Percentiles rank a stretch among this genome's conserved stretches.
phyloP scores from a whole-genome alignment of 2,329 filamentous ascomycete species.

The Talaromyces piceae region DNA sequence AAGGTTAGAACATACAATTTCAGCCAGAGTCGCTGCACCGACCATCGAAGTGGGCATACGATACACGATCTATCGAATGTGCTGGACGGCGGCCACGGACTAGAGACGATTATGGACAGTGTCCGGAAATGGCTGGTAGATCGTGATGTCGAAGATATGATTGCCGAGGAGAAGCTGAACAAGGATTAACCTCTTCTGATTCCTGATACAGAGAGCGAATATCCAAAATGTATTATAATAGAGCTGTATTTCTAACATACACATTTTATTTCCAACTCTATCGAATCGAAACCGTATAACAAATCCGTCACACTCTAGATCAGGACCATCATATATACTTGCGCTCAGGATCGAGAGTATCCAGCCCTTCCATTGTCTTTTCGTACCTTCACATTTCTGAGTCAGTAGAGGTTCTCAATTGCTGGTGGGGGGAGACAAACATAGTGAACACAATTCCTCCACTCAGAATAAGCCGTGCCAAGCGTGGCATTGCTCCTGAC shows the following conservation, averaged over 20 bases:
- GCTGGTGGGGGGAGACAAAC: slow-evolving; percentile 34
- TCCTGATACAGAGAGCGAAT: background rate
- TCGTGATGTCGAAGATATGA: slow-evolving; percentile 64
- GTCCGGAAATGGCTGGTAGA: slow-evolving; percentile 69
- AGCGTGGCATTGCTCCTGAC: slow-evolving; percentile 81
- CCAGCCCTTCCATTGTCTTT: slow-evolving; percentile 87
- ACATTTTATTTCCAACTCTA: background rate
- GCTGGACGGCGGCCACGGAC: slow-evolving; percentile 63
- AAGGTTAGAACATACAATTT: slow-evolving; percentile 92
- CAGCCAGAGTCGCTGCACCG: slow-evolving; percentile 72
- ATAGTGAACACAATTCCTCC: slow-evolving; percentile 98
- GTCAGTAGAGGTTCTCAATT: slow-evolving; percentile 10
- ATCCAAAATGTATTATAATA: slow-evolving; percentile 1
- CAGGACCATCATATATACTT: slow-evolving; percentile 59
- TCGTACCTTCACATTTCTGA: slow-evolving; percentile 56
- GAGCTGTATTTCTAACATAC: slow-evolving; percentile 9
- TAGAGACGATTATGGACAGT: slow-evolving; percentile 71
- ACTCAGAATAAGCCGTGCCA: slow-evolving; percentile 79
- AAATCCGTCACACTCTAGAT: background rate
- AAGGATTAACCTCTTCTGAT: slow-evolving; percentile 11
- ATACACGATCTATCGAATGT: slow-evolving; percentile 74
- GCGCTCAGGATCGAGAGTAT: slow-evolving; percentile 70
- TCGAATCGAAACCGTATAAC: background rate
- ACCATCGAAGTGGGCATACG: slow-evolving; percentile 75
- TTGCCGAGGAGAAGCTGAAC: slow-evolving; percentile 54